Evolutionary conservation across 257 asterid species (phyloP).

Genomic region (Petunia axillaris): DNA sequence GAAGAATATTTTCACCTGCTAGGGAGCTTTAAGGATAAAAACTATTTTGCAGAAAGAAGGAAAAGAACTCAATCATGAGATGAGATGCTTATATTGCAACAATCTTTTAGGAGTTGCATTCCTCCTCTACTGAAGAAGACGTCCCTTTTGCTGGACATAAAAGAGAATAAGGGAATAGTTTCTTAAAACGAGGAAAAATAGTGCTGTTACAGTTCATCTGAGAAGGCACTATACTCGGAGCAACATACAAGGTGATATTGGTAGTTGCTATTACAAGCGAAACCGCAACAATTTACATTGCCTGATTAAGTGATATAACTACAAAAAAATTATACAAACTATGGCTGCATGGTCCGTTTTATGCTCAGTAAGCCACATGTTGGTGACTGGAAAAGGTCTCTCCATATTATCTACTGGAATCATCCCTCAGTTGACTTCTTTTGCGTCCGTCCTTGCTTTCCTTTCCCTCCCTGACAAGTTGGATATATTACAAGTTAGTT

Average conservation of each 20-base stretch:
- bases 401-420: slow-evolving; percentile 20
- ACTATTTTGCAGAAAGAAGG: neutral
- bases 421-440: slow-evolving; percentile 38
- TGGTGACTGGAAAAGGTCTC: neutral
- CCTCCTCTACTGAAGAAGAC: neutral
- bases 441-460: slow-evolving; percentile 40
- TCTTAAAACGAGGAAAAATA: neutral
- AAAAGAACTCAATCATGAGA: slow-evolving; percentile 10
- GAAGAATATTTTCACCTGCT: neutral
- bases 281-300: neutral
- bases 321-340: slow-evolving; percentile 9
- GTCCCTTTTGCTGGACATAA: neutral
- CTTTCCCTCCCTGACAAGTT: slow-evolving; percentile 44
- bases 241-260: neutral
- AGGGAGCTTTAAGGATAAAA: neutral
- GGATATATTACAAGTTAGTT: neutral
- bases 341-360: neutral
- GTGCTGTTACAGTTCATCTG: neutral
- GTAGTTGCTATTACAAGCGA: neutral
- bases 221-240: neutral
- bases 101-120: neutral
- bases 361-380: neutral
- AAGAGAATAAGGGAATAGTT: neutral
- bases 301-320: neutral
- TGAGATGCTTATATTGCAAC: slow-evolving; percentile 1